Conservation (phyloP, 2,329 filamentous ascomycete genomes). For the Thermothelomyces thermophilus region DNA sequence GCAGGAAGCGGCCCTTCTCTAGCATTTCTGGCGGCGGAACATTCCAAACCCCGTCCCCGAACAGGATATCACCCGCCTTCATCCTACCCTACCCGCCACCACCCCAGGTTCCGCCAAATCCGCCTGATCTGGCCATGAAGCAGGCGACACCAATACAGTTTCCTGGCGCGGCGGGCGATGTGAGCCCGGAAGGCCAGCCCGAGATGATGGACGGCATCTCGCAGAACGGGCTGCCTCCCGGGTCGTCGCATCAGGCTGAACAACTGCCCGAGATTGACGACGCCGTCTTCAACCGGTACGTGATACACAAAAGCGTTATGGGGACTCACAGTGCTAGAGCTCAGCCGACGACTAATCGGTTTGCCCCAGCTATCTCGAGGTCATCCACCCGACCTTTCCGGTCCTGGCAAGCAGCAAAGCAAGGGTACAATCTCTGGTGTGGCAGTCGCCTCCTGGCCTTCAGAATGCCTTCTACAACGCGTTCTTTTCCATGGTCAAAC, state of each 20-base stretch:
- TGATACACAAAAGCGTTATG: background rate
- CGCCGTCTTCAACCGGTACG: conserved; percentile 41
- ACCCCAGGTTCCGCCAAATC: conserved; percentile 31
- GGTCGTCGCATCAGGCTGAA: conserved; percentile 29
- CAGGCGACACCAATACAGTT: conserved; percentile 30
- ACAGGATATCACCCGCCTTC: conserved; percentile 38
- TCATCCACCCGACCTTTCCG: conserved; percentile 61
- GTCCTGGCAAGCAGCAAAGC: conserved; percentile 54
- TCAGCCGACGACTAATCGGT: background rate
- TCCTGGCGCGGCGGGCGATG: conserved; percentile 1
- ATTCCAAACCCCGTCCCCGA: conserved; percentile 35
- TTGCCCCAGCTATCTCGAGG: conserved; percentile 51
- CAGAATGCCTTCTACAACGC: conserved; percentile 60
- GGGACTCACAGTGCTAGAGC: no score
- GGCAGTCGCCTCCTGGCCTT: conserved; percentile 48
- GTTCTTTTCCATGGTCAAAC: conserved; percentile 52
- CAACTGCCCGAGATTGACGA: conserved; percentile 37
- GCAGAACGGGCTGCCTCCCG: conserved; percentile 21
- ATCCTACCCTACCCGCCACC: conserved; percentile 37
- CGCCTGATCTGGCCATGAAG: conserved; percentile 40
- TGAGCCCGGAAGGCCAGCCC: conserved; percentile 14
- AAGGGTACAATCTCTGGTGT: conserved; percentile 50
- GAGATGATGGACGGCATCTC: conserved; percentile 31
- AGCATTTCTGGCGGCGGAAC: conserved; percentile 40
- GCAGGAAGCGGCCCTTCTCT: conserved; percentile 43